phyloP scores from a whole-genome alignment of 192 early-diverging fungal genomes.

The Allomyces arbusculus region DNA sequence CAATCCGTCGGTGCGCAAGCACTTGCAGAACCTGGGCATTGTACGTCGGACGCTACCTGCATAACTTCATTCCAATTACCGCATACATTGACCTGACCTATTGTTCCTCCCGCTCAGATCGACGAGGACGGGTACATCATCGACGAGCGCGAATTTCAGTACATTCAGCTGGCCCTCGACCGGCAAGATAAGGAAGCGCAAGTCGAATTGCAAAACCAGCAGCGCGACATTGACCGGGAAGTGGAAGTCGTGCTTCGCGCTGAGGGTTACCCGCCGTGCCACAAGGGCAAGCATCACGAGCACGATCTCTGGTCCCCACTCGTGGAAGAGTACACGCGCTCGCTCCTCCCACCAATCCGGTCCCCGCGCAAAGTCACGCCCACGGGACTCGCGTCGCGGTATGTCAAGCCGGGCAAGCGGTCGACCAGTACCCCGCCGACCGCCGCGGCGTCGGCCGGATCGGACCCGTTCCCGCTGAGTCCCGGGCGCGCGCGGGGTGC shows the following conservation, averaged over 20 bases:
- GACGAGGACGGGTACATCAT: not conserved
- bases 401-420: not conserved
- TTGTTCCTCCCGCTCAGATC: not conserved
- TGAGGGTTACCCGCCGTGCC: not conserved
- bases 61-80: too few species aligned
- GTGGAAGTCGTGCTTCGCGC: not conserved
- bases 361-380: too few species aligned
- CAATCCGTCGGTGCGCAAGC: slow-evolving; percentile 19
- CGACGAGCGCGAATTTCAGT: not conserved
- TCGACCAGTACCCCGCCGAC: not conserved
- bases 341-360: not conserved
- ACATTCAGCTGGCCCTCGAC: not conserved
- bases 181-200: not conserved
- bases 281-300: not conserved
- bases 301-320: not conserved
- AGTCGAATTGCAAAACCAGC: not conserved
- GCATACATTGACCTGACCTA: not conserved
- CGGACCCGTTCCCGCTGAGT: too few species aligned
- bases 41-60: slow-evolving; percentile 5
- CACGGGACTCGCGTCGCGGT: too few species aligned
- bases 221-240: not conserved
- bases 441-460: not conserved
- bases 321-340: not conserved
- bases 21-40: slow-evolving; percentile 22
- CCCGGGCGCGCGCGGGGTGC: too few species aligned